A percentile compares a stretch with the other conserved stretches of the same genome.
phyloP scores from a whole-genome alignment of 1,139 yeast species.

The Starmera stellimalicola region DNA sequence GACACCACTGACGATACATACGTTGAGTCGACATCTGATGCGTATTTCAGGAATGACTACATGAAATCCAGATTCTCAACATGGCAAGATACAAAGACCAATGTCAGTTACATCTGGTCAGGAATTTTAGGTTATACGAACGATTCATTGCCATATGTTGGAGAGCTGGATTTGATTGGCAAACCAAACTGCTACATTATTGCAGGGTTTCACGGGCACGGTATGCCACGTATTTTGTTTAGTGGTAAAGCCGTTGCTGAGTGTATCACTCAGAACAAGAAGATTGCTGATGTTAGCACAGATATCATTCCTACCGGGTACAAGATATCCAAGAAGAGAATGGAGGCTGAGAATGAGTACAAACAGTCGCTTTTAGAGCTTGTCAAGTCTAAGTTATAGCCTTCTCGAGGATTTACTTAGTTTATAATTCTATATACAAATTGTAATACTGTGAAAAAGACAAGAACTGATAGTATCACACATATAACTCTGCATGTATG shows the following conservation, averaged over 20 bases:
- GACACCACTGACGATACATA: conserved; percentile 12
- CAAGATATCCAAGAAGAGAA: conserved; percentile 9
- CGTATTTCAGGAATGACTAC: conserved; percentile 6
- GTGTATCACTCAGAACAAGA: conserved; percentile 7
- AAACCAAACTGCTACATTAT: conserved; percentile 22
- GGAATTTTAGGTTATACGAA: conserved; percentile 15
- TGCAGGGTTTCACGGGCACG: conserved; percentile 40
- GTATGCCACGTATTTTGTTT: conserved; percentile 35
- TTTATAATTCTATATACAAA: neutral
- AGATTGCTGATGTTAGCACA: conserved; percentile 8
- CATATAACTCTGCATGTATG: too few relatives aligned
- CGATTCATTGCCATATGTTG: conserved; percentile 15
- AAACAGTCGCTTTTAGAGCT: neutral
- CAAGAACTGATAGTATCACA: too few relatives aligned
- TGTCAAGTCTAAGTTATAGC: neutral
- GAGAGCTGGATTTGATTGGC: conserved; percentile 13
- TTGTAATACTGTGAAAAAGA: too few relatives aligned
- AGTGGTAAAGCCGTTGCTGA: conserved; percentile 14
- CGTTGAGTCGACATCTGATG: conserved; percentile 4
- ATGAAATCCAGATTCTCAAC: conserved; percentile 11
- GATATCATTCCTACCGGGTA: conserved; percentile 11
- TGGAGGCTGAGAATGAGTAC: conserved; percentile 6
- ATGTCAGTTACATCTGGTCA: conserved; percentile 10
- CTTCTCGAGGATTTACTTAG: neutral
- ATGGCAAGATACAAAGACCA: conserved; percentile 11